Base-by-base conservation (phyloP, 371 early-diverging fungal genomes). In the Phascolomyces articulosus region DNA sequence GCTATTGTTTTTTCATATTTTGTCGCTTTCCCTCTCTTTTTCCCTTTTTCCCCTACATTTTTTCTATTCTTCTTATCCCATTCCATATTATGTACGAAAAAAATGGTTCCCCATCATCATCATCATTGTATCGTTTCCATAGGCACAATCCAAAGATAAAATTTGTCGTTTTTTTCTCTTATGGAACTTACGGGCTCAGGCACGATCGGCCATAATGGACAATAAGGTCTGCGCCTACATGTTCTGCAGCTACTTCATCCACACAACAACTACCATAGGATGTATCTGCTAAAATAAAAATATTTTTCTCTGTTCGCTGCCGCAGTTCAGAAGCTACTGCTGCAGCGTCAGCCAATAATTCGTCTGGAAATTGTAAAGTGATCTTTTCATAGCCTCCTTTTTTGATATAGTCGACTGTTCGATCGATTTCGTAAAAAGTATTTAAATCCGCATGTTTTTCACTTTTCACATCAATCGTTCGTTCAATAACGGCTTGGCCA, bases 231-330 rank as follows among this genome's bases (percentile, higher is more conserved):
- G 95, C 90, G 18, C 77, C 64, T 47, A 89, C 90, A 74, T 98
- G 98, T 72, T 91, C 86, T 15, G 96, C 97, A 23, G 98, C 97
- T 1, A 98, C 93, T 69, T 95, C 95, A 69, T 98, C 98, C 1
- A 96, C 95, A 75, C 98, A 98, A 74, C 98, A 98, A 72, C 96
- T 95, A 58, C 97, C 96, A 67, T 93, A 96, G 13, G 97, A 93
- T 0, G 98, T 96, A 69, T 98, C 98, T 9, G 95, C 98, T 31
- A 98, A 74, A 18, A 96, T 82, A 67, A 85, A 94, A 23, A 92
- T 70, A 7, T 79, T 67, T n/a, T 78, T 67, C 6, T 63, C 69
- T 2, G 85, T 83, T n/a, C 69, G 67, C 23, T 82, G 55, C 15
- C 71, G 70, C 57, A 96, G 73, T 49, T 70, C 58, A 3, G 73